Conservation (phyloP, 495 filamentous ascomycete species). For the Penicillium maclennaniae region DNA sequence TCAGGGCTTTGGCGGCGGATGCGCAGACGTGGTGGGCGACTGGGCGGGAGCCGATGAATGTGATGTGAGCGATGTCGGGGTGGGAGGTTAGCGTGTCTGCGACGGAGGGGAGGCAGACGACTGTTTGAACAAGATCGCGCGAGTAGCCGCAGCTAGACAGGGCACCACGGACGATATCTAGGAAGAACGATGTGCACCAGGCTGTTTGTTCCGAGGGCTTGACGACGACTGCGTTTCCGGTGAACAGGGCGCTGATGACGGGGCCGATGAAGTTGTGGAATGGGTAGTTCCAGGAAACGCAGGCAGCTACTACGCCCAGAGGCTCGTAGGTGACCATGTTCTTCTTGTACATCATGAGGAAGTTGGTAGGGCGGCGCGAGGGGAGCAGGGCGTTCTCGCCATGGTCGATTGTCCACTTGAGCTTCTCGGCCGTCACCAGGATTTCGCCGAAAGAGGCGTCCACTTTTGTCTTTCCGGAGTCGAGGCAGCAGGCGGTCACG, state of each 20-base stretch:
- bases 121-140: slow-evolving; percentile 73
- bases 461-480: slow-evolving; percentile 95
- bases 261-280: slow-evolving; percentile 95
- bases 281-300: slow-evolving; percentile 94
- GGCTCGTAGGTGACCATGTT: slow-evolving; percentile 91
- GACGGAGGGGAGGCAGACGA: slow-evolving; percentile 81
- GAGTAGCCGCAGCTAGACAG: slow-evolving; percentile 81
- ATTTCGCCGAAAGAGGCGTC: slow-evolving; percentile 94
- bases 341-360: slow-evolving; percentile 93
- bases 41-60: slow-evolving; percentile 92
- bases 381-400: slow-evolving; percentile 78
- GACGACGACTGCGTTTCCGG: slow-evolving; percentile 88
- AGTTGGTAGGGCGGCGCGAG: slow-evolving; percentile 70
- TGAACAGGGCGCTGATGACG: slow-evolving; percentile 83
- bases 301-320: slow-evolving; percentile 84
- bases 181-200: slow-evolving; percentile 81
- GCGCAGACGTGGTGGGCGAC: slow-evolving; percentile 85
- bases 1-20: slow-evolving; percentile 78
- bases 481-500: slow-evolving; percentile 79
- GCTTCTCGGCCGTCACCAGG: slow-evolving; percentile 86
- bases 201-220: slow-evolving; percentile 93
- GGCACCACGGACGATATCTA: slow-evolving; percentile 70
- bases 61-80: slow-evolving; percentile 78
- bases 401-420: slow-evolving; percentile 90
- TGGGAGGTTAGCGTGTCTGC: slow-evolving; percentile 84